Conservation (phyloP, 1,284 basidiomycete species). For the Naganishia sp. region DNA sequence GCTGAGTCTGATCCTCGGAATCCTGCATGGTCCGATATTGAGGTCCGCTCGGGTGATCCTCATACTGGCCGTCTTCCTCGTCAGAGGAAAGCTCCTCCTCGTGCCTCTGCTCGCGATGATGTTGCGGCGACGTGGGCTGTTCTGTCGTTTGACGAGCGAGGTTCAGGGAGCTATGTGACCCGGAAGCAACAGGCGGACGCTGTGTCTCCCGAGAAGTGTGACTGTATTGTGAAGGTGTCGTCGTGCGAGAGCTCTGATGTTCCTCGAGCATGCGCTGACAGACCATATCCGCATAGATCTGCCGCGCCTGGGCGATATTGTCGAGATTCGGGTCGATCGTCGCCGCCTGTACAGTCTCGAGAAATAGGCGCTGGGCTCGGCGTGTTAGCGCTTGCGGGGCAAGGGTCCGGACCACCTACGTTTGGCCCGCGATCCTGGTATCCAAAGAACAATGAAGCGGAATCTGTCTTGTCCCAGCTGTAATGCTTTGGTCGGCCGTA, state of each 20-base stretch:
- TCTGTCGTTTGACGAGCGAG: constrained; percentile 10
- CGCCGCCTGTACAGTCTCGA: constrained; percentile 26
- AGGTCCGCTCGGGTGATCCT: constrained; percentile 6
- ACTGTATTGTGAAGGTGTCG: constrained; percentile 25
- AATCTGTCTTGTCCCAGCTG: constrained; percentile 81
- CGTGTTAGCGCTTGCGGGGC: background rate
- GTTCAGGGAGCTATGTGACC: constrained; percentile 6
- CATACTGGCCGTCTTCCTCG: constrained; percentile 20
- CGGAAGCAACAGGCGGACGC: background rate
- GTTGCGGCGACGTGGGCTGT: background rate
- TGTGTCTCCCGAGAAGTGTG: constrained; percentile 7
- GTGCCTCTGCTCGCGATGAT: too few species aligned
- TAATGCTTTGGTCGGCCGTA: constrained; percentile 79
- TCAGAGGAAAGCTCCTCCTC: constrained; percentile 19
- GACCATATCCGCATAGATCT: constrained; percentile 26
- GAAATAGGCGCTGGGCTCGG: constrained; percentile 24
- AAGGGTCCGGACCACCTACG: constrained; percentile 35
- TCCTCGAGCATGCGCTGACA: constrained; percentile 18
- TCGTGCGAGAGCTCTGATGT: constrained; percentile 6
- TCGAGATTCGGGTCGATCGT: constrained; percentile 28
- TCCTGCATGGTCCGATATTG: constrained; percentile 3
- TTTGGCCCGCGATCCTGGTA: constrained; percentile 47
- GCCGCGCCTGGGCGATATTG: constrained; percentile 25
- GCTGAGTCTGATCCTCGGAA: background rate
- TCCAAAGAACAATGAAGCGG: constrained; percentile 53